These are phyloP conservation scores for Trichomonascus vanleenenianus DNA, from an alignment of 805 yeast genomes.

Conservation along the genomic window DNA sequence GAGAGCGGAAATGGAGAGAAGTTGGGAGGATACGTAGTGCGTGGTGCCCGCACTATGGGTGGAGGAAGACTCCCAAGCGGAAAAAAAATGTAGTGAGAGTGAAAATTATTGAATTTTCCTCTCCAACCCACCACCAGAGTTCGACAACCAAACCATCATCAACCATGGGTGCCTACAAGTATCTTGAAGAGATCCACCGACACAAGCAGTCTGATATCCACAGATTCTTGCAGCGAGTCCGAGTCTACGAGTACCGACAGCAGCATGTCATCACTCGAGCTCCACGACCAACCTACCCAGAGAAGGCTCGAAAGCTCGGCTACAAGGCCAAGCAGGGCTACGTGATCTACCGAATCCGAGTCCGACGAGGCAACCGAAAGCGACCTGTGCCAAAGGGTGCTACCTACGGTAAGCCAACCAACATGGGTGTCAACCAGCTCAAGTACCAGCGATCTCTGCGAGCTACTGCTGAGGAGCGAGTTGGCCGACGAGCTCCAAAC, in stretches of 20 bases:
- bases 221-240: conserved; percentile 98
- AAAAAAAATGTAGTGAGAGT: too few relatives aligned
- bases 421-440: conserved; percentile 99
- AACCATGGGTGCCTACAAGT: conserved; percentile 97
- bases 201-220: conserved; percentile 99
- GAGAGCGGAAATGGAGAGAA: too few relatives aligned
- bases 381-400: conserved; percentile 99
- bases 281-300: conserved; percentile 97
- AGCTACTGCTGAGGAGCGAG: conserved; percentile 99
- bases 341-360: conserved; percentile 97
- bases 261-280: conserved; percentile 98
- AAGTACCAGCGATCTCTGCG: conserved; percentile 98
- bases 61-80: too few relatives aligned
- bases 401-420: conserved; percentile 99
- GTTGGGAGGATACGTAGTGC: too few relatives aligned
- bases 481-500: conserved; percentile 98
- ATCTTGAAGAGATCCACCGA: conserved; percentile 98
- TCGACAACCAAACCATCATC: conserved; percentile 4
- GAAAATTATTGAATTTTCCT: neutral
- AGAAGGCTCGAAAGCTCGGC: conserved; percentile 99
- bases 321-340: conserved; percentile 99
- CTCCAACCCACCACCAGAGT: conserved; percentile 1
- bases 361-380: conserved; percentile 99
- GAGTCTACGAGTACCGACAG: conserved; percentile 99
- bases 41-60: too few relatives aligned